Conservation (phyloP, 495 filamentous ascomycete species). For the Neurospora africana region DNA sequence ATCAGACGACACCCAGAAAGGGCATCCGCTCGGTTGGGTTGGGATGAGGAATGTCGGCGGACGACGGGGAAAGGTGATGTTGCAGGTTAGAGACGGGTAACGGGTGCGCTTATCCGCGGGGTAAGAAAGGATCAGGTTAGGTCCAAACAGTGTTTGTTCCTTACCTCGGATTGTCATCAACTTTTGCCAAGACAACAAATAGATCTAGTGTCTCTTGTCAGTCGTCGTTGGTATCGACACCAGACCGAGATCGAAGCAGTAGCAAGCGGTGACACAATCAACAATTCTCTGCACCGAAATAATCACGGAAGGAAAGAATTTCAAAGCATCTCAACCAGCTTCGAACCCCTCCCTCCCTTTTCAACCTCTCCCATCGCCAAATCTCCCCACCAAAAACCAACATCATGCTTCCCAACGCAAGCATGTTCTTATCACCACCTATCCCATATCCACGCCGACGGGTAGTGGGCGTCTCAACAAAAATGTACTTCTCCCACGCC, state of each 20-base stretch:
- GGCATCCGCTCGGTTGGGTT: neutral
- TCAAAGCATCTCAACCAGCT: neutral
- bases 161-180: neutral
- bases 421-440: slow-evolving; percentile 17
- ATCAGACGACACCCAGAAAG: neutral
- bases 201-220: neutral
- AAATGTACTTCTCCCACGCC: slow-evolving; percentile 71
- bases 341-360: too few relatives aligned
- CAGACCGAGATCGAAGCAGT: neutral
- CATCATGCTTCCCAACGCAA: too few relatives aligned
- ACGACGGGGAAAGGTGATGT: neutral
- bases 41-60: neutral
- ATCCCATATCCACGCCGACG: slow-evolving; percentile 42
- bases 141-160: neutral
- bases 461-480: slow-evolving; percentile 67
- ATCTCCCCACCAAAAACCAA: too few relatives aligned
- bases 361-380: too few relatives aligned
- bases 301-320: neutral
- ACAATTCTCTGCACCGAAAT: neutral
- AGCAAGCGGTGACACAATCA: neutral
- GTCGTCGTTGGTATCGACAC: neutral
- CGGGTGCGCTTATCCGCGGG: neutral
- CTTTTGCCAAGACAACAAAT: neutral
- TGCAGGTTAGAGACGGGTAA: neutral
- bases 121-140: neutral